These are phyloP conservation scores for Eruca vesicaria DNA, from an alignment of 441 rosid species.

Conservation along the genomic window DNA sequence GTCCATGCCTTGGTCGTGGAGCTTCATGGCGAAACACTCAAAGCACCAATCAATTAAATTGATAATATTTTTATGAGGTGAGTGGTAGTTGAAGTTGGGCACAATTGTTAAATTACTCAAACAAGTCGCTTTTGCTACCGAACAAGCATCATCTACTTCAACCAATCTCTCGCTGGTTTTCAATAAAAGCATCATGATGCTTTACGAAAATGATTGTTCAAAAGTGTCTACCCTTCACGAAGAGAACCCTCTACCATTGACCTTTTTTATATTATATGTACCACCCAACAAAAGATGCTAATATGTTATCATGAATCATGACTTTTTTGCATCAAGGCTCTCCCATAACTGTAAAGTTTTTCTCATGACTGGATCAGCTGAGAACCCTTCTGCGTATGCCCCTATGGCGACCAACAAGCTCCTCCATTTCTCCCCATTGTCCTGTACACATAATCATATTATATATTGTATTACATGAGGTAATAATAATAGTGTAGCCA, in stretches of 20 bases:
- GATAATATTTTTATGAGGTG: no score
- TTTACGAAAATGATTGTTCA: slow-evolving; percentile 8
- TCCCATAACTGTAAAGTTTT: slow-evolving; percentile 71
- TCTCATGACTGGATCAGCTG: slow-evolving; percentile 74
- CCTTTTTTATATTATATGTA: slow-evolving; percentile 18
- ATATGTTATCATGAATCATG: not conserved
- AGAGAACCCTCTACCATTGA: not conserved
- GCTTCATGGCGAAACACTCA: no score
- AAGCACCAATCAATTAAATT: no score
- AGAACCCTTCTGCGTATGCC: slow-evolving; percentile 88
- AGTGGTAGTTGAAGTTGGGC: no score
- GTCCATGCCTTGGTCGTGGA: no score
- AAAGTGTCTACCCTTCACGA: not conserved
- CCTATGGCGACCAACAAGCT: slow-evolving; percentile 66
- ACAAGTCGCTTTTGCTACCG: no score
- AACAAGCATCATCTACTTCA: not conserved
- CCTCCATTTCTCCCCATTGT: slow-evolving; percentile 77
- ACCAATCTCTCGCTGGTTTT: not conserved
- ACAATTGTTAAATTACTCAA: no score
- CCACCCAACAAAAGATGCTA: not conserved
- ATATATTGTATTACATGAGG: not conserved
- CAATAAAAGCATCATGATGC: not conserved
- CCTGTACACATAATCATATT: slow-evolving; percentile 52
- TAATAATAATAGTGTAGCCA: not conserved
- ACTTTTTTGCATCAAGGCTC: slow-evolving; percentile 41